Conservation (phyloP, 768 basidiomycete genomes). For the Termitomyces sp. region DNA sequence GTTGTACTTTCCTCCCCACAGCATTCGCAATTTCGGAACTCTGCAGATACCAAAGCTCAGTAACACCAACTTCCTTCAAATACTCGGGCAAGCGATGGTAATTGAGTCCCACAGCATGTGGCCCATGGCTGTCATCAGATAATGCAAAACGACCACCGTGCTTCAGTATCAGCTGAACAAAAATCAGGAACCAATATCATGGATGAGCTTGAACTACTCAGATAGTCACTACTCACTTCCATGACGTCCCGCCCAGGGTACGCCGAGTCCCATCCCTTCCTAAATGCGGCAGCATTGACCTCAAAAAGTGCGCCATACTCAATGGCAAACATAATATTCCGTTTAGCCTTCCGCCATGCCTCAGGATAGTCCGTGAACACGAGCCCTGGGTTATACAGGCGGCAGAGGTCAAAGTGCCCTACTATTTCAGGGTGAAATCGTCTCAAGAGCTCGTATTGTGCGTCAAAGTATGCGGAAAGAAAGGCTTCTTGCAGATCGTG, state of each 20-base stretch:
- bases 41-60: constrained; percentile 61
- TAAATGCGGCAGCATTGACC: constrained; percentile 85
- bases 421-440: constrained; percentile 82
- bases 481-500: constrained; percentile 36
- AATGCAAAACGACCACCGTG: constrained; percentile 72
- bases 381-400: constrained; percentile 70
- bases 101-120: constrained; percentile 82
- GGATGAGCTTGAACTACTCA: not conserved
- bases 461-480: constrained; percentile 75
- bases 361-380: constrained; percentile 47
- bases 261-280: constrained; percentile 83
- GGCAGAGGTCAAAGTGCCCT: constrained; percentile 91
- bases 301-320: constrained; percentile 91
- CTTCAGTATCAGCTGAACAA: constrained; percentile 58
- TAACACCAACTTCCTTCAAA: constrained; percentile 50
- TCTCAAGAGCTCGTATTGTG: constrained; percentile 66
- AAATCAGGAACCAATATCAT: not conserved
- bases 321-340: constrained; percentile 71
- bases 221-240: constrained; percentile 39
- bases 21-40: constrained; percentile 31
- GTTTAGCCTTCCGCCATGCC: constrained; percentile 59
- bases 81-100: constrained; percentile 67
- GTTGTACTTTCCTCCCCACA: constrained; percentile 37
- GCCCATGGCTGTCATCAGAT: constrained; percentile 96
- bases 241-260: constrained; percentile 83